phyloP scores from a whole-genome alignment of 208 protist genomes.

The Angomonas deanei region DNA sequence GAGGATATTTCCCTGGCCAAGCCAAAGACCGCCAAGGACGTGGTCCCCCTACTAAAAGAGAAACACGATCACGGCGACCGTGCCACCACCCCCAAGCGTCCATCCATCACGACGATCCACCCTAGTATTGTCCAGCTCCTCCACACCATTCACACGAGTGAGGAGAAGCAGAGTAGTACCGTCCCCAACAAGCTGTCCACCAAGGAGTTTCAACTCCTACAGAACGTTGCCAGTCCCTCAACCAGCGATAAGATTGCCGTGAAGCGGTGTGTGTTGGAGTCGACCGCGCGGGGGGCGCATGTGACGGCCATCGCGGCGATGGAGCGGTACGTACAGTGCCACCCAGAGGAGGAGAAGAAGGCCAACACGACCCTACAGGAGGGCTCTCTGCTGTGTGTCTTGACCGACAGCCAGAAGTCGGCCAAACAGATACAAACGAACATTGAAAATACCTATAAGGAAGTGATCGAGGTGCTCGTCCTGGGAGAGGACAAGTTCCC shows the following conservation, averaged over 20 bases:
- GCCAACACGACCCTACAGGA: neutral
- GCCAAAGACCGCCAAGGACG: slow-evolving; percentile 36
- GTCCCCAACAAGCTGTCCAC: neutral
- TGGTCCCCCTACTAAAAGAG: slow-evolving; percentile 45
- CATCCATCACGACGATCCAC: no score
- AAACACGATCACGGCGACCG: neutral
- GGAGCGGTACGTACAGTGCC: slow-evolving; percentile 25
- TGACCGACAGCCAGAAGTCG: slow-evolving; percentile 28
- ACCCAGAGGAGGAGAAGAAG: neutral
- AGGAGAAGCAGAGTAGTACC: neutral
- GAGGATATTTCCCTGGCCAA: slow-evolving; percentile 22
- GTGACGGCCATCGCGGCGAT: slow-evolving; percentile 20
- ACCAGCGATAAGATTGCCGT: neutral
- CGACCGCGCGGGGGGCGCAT: neutral
- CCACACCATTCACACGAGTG: neutral
- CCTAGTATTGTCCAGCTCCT: no score
- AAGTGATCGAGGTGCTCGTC: slow-evolving; percentile 25
- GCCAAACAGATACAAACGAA: slow-evolving; percentile 10
- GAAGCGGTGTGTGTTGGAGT: slow-evolving; percentile 6
- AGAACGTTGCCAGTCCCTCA: no score
- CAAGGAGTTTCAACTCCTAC: no score
- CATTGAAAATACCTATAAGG: no score
- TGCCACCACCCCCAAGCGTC: no score
- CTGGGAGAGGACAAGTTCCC: slow-evolving; percentile 6
- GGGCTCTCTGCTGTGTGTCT: slow-evolving; percentile 26